Base-by-base conservation (phyloP, 2,329 filamentous ascomycete species). In the Diplodia seriata region DNA sequence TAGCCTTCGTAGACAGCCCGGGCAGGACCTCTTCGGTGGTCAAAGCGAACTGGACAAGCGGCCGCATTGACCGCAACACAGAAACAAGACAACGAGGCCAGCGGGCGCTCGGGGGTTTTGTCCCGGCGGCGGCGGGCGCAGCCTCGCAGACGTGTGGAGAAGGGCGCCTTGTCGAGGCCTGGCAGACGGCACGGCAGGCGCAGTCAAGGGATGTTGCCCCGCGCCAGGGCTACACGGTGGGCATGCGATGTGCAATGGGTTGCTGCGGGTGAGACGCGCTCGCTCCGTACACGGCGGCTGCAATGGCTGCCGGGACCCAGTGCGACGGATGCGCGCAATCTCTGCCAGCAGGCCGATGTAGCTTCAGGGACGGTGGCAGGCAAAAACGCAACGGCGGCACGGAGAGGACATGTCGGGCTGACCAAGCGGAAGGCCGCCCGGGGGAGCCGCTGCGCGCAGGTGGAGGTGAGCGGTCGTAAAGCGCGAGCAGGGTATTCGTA, bases 381-480 rank as follows among this genome's bases (percentile, higher is more conserved):
- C 59, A 23, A 23, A 23, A 23, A 23, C 23, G 59, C 23, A 1
- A 14, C 12, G 11, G 1, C 11, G 33, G 31, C 54, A 15, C 14
- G 6, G n/a, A 4, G 54, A 40, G 23, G 23, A 23, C 23, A 23
- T 23, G 47, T 11, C 43, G 18, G 29, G 43, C 47, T 5, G 47
- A 38, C 59, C 59, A 63, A 63, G 59, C 59, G 59, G 59, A 63
- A 51, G 11, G 12, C 38, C 47, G 43, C 29, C 59, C 59, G 59
- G n/a, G 23, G n/a, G 20, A 31, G 59, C 59, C 59, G 56, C 56
- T 61, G 56, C 56, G 56, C 36, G 47, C 57, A 14, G 59, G 59
- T 12, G 11, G 53, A 67, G 64, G 43, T 59, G 64, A 67, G 64
- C 54, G 49, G 31, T 67, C 64, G 64, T 43, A 67, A 67, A 63